Percentiles rank a stretch among this genome's conserved stretches.
These are phyloP conservation scores for Linum trigynum DNA, from an alignment of 345 rosid genomes.

Conservation along the genomic window DNA sequence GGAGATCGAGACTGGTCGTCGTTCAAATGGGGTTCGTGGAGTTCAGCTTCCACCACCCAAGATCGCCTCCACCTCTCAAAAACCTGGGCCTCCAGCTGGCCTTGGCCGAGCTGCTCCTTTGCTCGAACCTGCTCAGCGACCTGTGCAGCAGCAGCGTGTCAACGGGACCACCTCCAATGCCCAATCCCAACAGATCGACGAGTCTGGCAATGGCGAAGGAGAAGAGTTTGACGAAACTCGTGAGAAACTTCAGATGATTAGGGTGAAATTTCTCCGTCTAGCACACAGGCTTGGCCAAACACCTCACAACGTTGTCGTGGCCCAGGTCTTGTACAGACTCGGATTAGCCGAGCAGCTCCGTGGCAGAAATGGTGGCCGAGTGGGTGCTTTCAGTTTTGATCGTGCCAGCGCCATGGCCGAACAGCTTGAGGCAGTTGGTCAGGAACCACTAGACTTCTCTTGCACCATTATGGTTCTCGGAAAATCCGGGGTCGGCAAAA, in stretches of 20 bases:
- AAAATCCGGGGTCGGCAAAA: constrained; percentile 97
- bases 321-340: constrained; percentile 93
- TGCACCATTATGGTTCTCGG: constrained; percentile 99
- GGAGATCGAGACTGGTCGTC: constrained; percentile 21
- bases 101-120: constrained; percentile 84
- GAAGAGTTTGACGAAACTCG: constrained; percentile 95
- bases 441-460: constrained; percentile 93
- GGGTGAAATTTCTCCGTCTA: constrained; percentile 95
- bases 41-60: constrained; percentile 10
- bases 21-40: constrained; percentile 24
- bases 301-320: constrained; percentile 98
- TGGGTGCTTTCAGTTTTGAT: constrained; percentile 97
- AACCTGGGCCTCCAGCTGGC: constrained; percentile 69
- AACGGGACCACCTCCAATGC: constrained; percentile 53
- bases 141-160: constrained; percentile 61
- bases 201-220: constrained; percentile 48
- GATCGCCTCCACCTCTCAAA: constrained; percentile 33
- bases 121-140: constrained; percentile 68
- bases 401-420: constrained; percentile 99
- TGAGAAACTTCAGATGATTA: constrained; percentile 91
- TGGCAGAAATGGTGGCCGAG: constrained; percentile 97
- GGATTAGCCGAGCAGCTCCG: constrained; percentile 97
- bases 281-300: constrained; percentile 97
- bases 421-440: constrained; percentile 91
- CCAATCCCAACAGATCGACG: constrained; percentile 70